Evolutionary conservation across 257 asterid species (phyloP).

Genomic region (Linaria vulgaris): DNA sequence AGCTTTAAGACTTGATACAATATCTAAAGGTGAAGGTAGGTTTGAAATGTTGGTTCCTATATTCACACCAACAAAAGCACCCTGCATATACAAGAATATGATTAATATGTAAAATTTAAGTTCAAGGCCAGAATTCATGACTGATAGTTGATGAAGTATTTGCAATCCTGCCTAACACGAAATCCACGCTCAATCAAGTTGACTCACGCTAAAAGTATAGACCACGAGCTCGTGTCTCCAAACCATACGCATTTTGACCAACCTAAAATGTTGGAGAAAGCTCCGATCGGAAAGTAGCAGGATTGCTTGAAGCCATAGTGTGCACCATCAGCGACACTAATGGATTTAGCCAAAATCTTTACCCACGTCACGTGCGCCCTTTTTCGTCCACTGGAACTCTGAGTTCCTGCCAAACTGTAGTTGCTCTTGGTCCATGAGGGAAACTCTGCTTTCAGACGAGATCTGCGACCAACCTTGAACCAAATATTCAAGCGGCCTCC

Average conservation of each 20-base stretch:
- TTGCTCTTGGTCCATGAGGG: too few species aligned
- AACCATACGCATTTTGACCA: too few species aligned
- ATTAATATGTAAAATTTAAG: not conserved
- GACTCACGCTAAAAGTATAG: conserved; percentile 8
- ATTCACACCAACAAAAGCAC: conserved; percentile 74
- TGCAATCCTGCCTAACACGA: not conserved
- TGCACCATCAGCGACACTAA: conserved; percentile 43
- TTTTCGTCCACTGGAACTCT: too few species aligned
- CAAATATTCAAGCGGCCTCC: too few species aligned
- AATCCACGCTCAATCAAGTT: not conserved
- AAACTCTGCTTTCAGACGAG: too few species aligned
- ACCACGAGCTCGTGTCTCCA: not conserved
- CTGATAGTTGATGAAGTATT: not conserved
- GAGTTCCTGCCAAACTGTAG: too few species aligned
- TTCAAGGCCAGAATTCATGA: not conserved
- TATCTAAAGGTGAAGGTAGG: conserved; percentile 61
- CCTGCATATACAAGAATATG: conserved; percentile 38
- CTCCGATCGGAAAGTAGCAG: conserved; percentile 41
- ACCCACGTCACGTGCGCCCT: not conserved
- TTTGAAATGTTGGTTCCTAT: conserved; percentile 68
- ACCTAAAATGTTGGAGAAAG: conserved; percentile 46
- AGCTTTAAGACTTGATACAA: conserved; percentile 66
- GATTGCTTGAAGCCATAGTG: conserved; percentile 41
- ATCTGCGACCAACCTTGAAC: too few species aligned
- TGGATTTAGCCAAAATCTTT: too few species aligned